These are phyloP conservation scores for Vitis hybrid DNA, from an alignment of 177 flowering plant genomes.

Conservation along the genomic window DNA sequence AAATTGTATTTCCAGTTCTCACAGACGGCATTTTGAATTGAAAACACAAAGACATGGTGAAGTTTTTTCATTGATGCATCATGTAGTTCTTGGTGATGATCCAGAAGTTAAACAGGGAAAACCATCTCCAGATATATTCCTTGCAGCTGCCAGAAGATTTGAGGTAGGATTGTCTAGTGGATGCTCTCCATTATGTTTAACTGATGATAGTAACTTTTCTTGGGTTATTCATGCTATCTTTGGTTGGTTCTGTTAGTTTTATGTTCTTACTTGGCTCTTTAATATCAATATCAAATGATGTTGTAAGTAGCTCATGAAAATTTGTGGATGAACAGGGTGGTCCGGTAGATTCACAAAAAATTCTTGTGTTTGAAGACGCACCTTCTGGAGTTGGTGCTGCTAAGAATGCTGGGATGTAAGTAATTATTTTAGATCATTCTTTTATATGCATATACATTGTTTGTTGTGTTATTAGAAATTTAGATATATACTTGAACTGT, in stretches of 20 bases:
- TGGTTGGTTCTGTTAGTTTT: neutral
- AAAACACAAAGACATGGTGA: constrained; percentile 85
- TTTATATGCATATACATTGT: neutral
- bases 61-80: constrained; percentile 86
- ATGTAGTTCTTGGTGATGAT: constrained; percentile 92
- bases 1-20: constrained; percentile 56
- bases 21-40: constrained; percentile 70
- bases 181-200: neutral
- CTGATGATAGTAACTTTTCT: neutral
- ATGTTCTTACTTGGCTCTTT: neutral
- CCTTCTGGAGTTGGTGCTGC: constrained; percentile 93
- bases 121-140: constrained; percentile 88
- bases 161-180: constrained; percentile 49
- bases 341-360: constrained; percentile 50
- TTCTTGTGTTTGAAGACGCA: constrained; percentile 97
- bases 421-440: constrained; percentile 4
- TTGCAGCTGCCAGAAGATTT: constrained; percentile 87
- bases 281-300: neutral
- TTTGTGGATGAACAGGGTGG: constrained; percentile 48
- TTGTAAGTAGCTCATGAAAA: constrained; percentile 6
- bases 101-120: constrained; percentile 93
- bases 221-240: neutral
- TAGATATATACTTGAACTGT: neutral
- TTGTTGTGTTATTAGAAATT: neutral
- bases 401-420: constrained; percentile 94